phyloP scores from a whole-genome alignment of 495 filamentous ascomycete species.

The Tuber brumale region DNA sequence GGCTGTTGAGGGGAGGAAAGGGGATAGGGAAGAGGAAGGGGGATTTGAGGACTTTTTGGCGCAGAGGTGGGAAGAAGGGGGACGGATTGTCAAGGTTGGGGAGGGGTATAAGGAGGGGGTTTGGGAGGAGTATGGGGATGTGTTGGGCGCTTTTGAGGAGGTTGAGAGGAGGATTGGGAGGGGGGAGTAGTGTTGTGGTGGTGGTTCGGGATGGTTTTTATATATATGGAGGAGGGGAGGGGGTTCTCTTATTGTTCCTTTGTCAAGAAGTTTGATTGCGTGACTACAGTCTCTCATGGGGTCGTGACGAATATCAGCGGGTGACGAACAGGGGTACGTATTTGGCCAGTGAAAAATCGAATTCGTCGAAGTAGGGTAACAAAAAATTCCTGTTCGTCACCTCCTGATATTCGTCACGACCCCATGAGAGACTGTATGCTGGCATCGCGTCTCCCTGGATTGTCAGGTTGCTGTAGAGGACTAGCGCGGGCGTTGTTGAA shows the following conservation, averaged over 20 bases:
- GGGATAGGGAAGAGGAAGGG: constrained; percentile 48
- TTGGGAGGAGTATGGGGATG: constrained; percentile 68
- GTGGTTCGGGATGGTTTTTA: neutral
- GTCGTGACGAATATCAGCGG: too few species aligned
- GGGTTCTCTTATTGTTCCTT: neutral
- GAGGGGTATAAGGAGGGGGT: constrained; percentile 69
- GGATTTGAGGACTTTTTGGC: constrained; percentile 79
- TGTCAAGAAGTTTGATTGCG: neutral
- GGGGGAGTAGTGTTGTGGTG: constrained; percentile 8
- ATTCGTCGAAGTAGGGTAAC: too few species aligned
- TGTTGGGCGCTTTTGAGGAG: constrained; percentile 68
- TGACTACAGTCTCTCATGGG: too few species aligned
- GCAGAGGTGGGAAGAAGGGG: constrained; percentile 74
- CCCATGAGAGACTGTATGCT: too few species aligned
- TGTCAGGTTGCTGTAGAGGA: too few species aligned
- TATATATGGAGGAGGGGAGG: neutral
- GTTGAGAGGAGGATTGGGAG: constrained; percentile 62
- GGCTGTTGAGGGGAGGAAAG: constrained; percentile 58
- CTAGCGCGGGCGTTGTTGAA: too few species aligned
- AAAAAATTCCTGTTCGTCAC: too few species aligned
- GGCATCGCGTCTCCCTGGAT: too few species aligned
- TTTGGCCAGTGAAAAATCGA: too few species aligned
- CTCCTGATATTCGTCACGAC: too few species aligned
- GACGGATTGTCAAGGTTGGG: constrained; percentile 70
- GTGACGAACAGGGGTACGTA: too few species aligned